phyloP scores from a whole-genome alignment of 768 basidiomycete genomes.

The Hydnomerulius pinastri region DNA sequence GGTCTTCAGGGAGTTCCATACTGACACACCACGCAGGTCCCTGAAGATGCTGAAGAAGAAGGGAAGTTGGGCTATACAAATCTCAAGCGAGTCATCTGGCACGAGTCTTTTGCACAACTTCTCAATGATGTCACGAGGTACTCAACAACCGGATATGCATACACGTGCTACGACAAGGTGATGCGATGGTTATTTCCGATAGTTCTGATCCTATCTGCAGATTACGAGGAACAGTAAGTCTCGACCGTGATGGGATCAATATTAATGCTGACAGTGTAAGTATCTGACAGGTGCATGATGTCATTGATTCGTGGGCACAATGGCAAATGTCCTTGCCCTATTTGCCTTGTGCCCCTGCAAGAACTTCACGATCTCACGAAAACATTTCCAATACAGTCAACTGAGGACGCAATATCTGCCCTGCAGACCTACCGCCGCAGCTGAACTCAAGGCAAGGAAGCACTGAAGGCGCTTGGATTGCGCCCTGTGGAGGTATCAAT shows the following conservation, averaged over 20 bases:
- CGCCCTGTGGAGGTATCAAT: conserved; percentile 17
- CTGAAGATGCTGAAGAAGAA: conserved; percentile 29
- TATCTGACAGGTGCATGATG: conserved; percentile 35
- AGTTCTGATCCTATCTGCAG: conserved; percentile 40
- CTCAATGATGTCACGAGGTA: conserved; percentile 23
- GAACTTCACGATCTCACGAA: conserved; percentile 20
- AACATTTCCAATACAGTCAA: conserved; percentile 19
- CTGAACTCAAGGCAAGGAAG: conserved; percentile 18
- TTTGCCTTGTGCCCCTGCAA: conserved; percentile 35
- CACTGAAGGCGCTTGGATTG: conserved; percentile 15
- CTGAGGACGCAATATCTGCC: conserved; percentile 14
- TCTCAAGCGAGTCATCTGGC: conserved; percentile 38
- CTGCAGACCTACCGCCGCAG: background rate
- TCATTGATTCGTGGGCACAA: conserved; percentile 32
- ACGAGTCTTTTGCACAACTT: conserved; percentile 30
- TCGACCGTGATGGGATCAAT: too few relatives aligned
- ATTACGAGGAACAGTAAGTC: conserved; percentile 47
- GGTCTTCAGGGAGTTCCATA: background rate
- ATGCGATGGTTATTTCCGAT: conserved; percentile 33
- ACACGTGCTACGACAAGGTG: conserved; percentile 24
- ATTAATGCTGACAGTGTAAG: background rate
- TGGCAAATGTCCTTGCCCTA: conserved; percentile 35
- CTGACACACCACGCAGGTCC: conserved; percentile 16
- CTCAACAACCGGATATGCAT: conserved; percentile 21
- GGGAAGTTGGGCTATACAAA: conserved; percentile 29